phyloP scores from a whole-genome alignment of 495 filamentous ascomycete species.

The Lichina pygmaea region DNA sequence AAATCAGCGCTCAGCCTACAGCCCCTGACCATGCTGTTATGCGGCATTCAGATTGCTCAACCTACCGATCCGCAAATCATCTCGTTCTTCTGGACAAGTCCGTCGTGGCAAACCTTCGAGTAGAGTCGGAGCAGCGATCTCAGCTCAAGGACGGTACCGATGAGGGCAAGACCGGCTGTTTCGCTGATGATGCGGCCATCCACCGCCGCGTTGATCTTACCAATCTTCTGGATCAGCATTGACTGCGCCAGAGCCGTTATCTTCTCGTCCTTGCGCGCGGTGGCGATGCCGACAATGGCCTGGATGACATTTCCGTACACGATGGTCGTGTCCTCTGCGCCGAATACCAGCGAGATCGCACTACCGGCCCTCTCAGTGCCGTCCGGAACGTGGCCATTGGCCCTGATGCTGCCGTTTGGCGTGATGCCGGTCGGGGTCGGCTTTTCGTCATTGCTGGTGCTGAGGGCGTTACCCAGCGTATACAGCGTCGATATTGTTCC shows the following conservation, averaged over 20 bases:
- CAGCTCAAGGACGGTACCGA: slow-evolving; percentile 50
- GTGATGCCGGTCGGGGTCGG: neutral
- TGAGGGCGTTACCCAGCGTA: slow-evolving; percentile 76
- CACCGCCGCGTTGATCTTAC: slow-evolving; percentile 45
- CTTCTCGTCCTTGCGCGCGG: slow-evolving; percentile 56
- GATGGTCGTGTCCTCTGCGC: slow-evolving; percentile 44
- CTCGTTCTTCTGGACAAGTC: slow-evolving; percentile 34
- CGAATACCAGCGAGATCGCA: slow-evolving; percentile 43
- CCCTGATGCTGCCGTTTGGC: slow-evolving; percentile 9
- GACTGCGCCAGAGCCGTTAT: slow-evolving; percentile 86
- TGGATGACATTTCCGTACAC: slow-evolving; percentile 63
- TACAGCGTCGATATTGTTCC: slow-evolving; percentile 84
- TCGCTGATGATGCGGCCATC: slow-evolving; percentile 68
- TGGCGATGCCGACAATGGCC: slow-evolving; percentile 69
- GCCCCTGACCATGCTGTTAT: neutral
- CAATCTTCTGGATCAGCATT: slow-evolving; percentile 82
- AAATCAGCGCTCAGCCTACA: neutral
- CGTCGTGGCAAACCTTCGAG: slow-evolving; percentile 40
- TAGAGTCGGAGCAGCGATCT: slow-evolving; percentile 65
- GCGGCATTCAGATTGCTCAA: neutral
- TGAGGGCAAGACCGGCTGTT: slow-evolving; percentile 46
- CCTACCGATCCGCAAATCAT: slow-evolving; percentile 34
- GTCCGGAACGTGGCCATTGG: slow-evolving; percentile 11
- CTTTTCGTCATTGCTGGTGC: slow-evolving; percentile 16
- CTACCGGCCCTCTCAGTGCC: slow-evolving; percentile 38